phyloP scores from a whole-genome alignment of 2,329 filamentous ascomycete genomes.

The Metarhizium album region DNA sequence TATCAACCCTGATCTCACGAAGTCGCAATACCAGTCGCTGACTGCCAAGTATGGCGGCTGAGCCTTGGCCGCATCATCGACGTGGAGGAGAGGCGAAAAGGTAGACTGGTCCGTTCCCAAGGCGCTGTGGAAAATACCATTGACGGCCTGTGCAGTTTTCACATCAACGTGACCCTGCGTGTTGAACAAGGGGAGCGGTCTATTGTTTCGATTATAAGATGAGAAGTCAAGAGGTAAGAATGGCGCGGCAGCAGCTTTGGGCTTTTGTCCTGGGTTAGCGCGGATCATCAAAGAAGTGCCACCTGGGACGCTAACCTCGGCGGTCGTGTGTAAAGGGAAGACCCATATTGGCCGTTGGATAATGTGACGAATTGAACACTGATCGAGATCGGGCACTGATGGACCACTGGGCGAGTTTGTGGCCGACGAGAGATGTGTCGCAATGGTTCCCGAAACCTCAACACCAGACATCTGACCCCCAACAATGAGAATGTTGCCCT shows the following conservation, averaged over 20 bases:
- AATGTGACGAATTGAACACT: conserved; percentile 56
- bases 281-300: background rate
- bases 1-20: conserved; percentile 57
- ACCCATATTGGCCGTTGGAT: conserved; percentile 62
- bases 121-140: conserved; percentile 37
- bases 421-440: conserved; percentile 57
- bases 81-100: conserved; percentile 31
- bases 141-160: conserved; percentile 42
- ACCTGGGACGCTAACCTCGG: conserved; percentile 30
- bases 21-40: conserved; percentile 62
- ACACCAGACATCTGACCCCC: conserved; percentile 77
- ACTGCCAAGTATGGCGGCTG: conserved; percentile 57
- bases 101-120: conserved; percentile 45
- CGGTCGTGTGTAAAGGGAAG: conserved; percentile 48
- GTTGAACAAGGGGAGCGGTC: conserved; percentile 49
- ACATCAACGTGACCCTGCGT: conserved; percentile 52
- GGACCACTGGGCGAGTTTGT: conserved; percentile 38
- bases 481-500: conserved; percentile 59
- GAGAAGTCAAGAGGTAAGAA: conserved; percentile 66
- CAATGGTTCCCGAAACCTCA: conserved; percentile 64
- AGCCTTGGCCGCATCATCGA: conserved; percentile 28
- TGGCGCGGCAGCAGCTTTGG: conserved; percentile 36
- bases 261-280: conserved; percentile 19
- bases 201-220: conserved; percentile 57
- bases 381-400: conserved; percentile 29